Base-by-base conservation (phyloP, 2,329 filamentous ascomycete genomes). In the Magnaporthales sp. region DNA sequence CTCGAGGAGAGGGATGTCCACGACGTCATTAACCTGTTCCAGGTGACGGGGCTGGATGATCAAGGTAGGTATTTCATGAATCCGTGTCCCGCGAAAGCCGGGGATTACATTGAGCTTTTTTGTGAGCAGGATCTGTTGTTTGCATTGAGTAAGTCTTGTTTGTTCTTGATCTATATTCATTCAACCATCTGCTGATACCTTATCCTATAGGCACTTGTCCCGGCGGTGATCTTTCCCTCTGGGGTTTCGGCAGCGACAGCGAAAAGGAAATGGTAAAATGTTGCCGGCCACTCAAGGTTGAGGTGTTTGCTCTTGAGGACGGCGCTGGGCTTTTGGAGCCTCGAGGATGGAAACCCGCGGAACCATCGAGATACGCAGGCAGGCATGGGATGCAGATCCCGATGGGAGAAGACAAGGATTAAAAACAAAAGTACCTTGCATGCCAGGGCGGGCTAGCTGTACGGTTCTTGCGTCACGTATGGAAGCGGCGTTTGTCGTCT, bases 11-110 rank as follows among this genome's bases (percentile, higher is more conserved):
- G 81, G 31, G 91, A 95, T 73, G 86, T 95, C 1, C 92, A 96
- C 72, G 91, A 96, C 74, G 91, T 96, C 0, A 82, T 96, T 66
- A 96, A 96, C 73, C 81, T 96, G 3, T 95, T 96, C 74, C 92
- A 96, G 75, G 91, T 93, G 7, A 95, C 92, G 0, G 91, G 91
- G 0, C 74, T 95, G 62, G 89, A 95, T 72, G 80, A 84, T 66
- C 73, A 89, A 68, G 91, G 90, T 0, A 84, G 87, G 65, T 94
- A 93, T 70, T 93, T 91, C 68, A 96, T 96, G 84, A 86, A 82
- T 67, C 82, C 85, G 0, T 85, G 81, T 67, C 86, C 86, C 0
- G 86, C 86, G 0, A 73, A 77, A 66, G 71, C 75, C 8, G 84
- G 81, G 0, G 85, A 88, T 67, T 86, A 83, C 66, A 85, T 94